Evolutionary conservation across 352 stramenopile species (phyloP).

Genomic region (Phytophthora sp.): DNA sequence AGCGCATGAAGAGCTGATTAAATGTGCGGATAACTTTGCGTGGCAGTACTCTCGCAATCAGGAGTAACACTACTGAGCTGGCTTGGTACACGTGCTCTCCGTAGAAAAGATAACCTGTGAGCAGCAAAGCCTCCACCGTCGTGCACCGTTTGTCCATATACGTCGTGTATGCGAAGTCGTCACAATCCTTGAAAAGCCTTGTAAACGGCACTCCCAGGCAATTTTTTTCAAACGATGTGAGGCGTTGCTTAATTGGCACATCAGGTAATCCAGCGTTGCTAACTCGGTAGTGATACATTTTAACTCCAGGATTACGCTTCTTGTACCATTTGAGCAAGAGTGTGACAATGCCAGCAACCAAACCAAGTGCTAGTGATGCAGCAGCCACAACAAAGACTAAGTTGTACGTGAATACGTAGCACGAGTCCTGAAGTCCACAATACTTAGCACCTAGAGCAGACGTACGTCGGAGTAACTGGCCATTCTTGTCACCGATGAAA

Average conservation of each 20-base stretch:
- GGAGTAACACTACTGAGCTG: constrained; percentile 15
- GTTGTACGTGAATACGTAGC: constrained; percentile 32
- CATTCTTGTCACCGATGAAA: constrained; percentile 23
- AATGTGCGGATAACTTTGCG: constrained; percentile 30
- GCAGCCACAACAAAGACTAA: constrained; percentile 19
- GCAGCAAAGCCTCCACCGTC: constrained; percentile 27
- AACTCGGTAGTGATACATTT: constrained; percentile 21
- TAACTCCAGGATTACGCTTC: background rate
- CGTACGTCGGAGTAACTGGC: constrained; percentile 26
- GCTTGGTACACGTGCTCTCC: constrained; percentile 29
- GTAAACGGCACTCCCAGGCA: constrained; percentile 28
- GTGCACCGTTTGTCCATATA: constrained; percentile 12
- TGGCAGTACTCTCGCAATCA: constrained; percentile 22
- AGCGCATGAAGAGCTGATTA: constrained; percentile 30
- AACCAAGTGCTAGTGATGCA: constrained; percentile 11
- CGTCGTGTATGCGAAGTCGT: constrained; percentile 25
- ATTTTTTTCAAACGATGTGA: constrained; percentile 29
- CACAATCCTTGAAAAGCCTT: constrained; percentile 26
- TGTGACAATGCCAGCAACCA: constrained; percentile 16
- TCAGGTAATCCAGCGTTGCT: constrained; percentile 9
- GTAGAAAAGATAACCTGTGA: constrained; percentile 29
- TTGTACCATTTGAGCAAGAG: constrained; percentile 11
- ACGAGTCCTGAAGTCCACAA: constrained; percentile 34
- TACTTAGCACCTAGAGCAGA: constrained; percentile 24
- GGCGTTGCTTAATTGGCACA: background rate